A percentile compares a stretch with the other conserved stretches of the same genome.
These are phyloP conservation scores for Mycena sp. DNA, from an alignment of 1,284 basidiomycete genomes.

Conservation along the genomic window DNA sequence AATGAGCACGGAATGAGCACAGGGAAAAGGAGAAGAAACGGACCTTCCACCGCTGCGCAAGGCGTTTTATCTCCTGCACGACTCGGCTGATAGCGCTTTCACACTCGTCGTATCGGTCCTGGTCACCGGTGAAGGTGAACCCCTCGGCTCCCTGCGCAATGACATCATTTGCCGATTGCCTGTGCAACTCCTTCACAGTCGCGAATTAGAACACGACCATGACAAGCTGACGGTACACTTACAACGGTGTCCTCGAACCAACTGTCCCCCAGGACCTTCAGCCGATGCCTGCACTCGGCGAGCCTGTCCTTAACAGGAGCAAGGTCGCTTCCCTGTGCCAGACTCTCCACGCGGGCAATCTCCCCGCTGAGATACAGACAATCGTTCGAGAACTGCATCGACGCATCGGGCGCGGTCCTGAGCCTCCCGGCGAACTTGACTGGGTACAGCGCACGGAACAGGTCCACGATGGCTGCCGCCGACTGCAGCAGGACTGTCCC, in stretches of 20 bases:
- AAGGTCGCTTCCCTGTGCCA: conserved; percentile 34
- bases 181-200: conserved; percentile 47
- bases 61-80: conserved; percentile 70
- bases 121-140: conserved; percentile 79
- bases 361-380: conserved; percentile 74
- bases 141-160: conserved; percentile 71
- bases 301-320: conserved; percentile 54
- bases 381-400: conserved; percentile 90
- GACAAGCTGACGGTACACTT: conserved; percentile 38
- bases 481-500: conserved; percentile 68
- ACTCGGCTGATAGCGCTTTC: conserved; percentile 77
- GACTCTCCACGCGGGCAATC: conserved; percentile 48
- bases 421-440: conserved; percentile 67
- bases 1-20: background rate
- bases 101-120: conserved; percentile 82
- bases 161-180: conserved; percentile 46
- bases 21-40: conserved; percentile 36
- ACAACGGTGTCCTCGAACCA: conserved; percentile 78
- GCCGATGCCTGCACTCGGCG: conserved; percentile 55
- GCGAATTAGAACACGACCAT: background rate
- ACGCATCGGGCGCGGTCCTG: conserved; percentile 61
- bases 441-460: conserved; percentile 88
- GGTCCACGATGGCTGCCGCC: conserved; percentile 76
- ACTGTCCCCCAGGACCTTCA: conserved; percentile 66
- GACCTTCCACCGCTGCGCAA: conserved; percentile 82